A percentile compares a stretch with the other conserved stretches of the same genome.
Conservation (phyloP, 257 asterid genomes). For the Cinchona pubescens region DNA sequence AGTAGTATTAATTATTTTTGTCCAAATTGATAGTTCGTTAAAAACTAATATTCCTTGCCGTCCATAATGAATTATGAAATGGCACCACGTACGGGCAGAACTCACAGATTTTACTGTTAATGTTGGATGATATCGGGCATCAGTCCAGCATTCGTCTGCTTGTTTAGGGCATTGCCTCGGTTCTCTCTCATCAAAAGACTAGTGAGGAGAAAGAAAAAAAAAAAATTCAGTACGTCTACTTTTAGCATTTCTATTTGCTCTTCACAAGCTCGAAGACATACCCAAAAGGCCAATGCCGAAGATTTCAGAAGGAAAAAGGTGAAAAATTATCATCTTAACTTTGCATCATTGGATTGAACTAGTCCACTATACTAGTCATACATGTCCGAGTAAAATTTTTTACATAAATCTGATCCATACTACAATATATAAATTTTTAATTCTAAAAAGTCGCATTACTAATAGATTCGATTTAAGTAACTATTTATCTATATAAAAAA, state of each 20-base stretch:
- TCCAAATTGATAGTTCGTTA: background rate
- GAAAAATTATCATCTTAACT: background rate
- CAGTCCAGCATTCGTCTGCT: slow-evolving; percentile 9
- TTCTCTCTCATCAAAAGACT: slow-evolving; percentile 17
- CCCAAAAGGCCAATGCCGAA: slow-evolving; percentile 21
- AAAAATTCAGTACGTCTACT: background rate
- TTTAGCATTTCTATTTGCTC: slow-evolving; percentile 6
- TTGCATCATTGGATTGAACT: slow-evolving; percentile 3
- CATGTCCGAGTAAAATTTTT: too few species aligned
- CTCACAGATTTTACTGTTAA: slow-evolving; percentile 20
- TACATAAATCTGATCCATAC: too few species aligned
- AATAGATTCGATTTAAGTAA: too few species aligned
- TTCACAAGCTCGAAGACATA: slow-evolving; percentile 21
- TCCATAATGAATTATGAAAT: background rate
- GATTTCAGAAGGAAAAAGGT: slow-evolving; percentile 20
- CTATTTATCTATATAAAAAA: too few species aligned
- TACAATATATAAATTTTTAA: too few species aligned
- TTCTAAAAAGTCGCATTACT: too few species aligned
- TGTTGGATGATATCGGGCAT: slow-evolving; percentile 6
- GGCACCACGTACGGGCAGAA: background rate
- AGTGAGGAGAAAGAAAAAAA: background rate
- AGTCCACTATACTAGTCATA: background rate
- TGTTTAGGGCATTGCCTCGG: slow-evolving; percentile 10
- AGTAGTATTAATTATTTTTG: too few species aligned
- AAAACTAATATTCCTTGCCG: background rate